These are phyloP conservation scores for Ogataea haglerorum DNA, from an alignment of 805 yeast genomes.

Conservation along the genomic window DNA sequence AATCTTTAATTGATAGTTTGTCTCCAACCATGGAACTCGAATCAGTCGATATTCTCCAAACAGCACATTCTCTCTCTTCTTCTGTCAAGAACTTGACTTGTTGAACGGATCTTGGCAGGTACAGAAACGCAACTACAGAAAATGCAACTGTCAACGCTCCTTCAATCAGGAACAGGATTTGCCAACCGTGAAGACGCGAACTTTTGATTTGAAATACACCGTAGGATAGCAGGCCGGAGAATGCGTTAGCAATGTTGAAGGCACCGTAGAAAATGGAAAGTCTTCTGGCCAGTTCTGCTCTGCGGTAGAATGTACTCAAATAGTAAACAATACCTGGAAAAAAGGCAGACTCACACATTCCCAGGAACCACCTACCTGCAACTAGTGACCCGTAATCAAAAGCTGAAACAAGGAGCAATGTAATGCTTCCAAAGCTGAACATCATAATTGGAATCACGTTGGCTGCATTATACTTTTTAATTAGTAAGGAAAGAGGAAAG, in stretches of 20 bases:
- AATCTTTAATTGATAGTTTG: slow-evolving; percentile 1
- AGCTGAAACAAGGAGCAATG: slow-evolving; percentile 37
- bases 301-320: slow-evolving; percentile 35
- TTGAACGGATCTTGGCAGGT: slow-evolving; percentile 38
- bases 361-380: slow-evolving; percentile 37
- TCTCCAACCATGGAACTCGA: slow-evolving; percentile 10
- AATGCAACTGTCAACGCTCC: slow-evolving; percentile 39
- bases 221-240: slow-evolving; percentile 36
- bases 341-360: slow-evolving; percentile 36
- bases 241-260: slow-evolving; percentile 31
- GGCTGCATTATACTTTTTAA: slow-evolving; percentile 41
- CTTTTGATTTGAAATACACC: slow-evolving; percentile 38
- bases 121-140: slow-evolving; percentile 33
- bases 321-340: slow-evolving; percentile 39
- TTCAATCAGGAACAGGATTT: slow-evolving; percentile 44
- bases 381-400: slow-evolving; percentile 36
- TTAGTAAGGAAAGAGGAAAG: slow-evolving; percentile 39
- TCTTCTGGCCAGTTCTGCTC: slow-evolving; percentile 36
- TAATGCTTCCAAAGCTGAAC: slow-evolving; percentile 42
- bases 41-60: slow-evolving; percentile 41
- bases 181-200: slow-evolving; percentile 44
- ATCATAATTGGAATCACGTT: slow-evolving; percentile 42
- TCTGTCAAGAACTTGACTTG: slow-evolving; percentile 36
- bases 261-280: slow-evolving; percentile 37
- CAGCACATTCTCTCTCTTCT: slow-evolving; percentile 39